A percentile compares a stretch with the other conserved stretches of the same genome.
These are phyloP conservation scores for Salvia miltiorrhiza DNA, from an alignment of 257 asterid species.

Conservation along the genomic window DNA sequence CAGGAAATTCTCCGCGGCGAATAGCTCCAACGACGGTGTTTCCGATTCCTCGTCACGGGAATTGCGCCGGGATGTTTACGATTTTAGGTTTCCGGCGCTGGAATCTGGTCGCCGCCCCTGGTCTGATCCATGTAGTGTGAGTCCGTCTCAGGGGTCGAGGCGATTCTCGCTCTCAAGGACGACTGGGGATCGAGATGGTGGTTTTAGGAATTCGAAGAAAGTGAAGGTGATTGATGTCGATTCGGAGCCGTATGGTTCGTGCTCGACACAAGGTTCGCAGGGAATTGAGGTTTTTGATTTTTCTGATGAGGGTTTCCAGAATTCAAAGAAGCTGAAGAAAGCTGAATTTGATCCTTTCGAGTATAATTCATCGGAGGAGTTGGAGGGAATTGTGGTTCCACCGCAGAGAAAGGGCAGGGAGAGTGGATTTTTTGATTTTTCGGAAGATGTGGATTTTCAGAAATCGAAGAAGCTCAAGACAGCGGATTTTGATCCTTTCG, in stretches of 20 bases:
- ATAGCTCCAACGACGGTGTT: conserved; percentile 42
- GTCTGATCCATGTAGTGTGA: conserved; percentile 34
- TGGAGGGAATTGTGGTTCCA: conserved; percentile 28
- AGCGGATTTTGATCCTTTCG: conserved; percentile 33
- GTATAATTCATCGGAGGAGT: conserved; percentile 45
- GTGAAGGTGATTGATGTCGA: conserved; percentile 26
- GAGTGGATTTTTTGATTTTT: conserved; percentile 37
- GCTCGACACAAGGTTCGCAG: conserved; percentile 37
- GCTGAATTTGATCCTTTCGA: conserved; percentile 25
- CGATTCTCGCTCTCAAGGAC: conserved; percentile 25
- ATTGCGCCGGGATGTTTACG: no score
- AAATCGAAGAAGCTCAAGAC: conserved; percentile 34
- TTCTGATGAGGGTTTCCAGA: conserved; percentile 23
- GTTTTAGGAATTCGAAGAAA: conserved; percentile 27
- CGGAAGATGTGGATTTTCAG: conserved; percentile 41
- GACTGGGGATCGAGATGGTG: conserved; percentile 19
- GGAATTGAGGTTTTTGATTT: conserved; percentile 20
- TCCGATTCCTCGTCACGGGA: conserved; percentile 46
- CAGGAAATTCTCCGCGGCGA: conserved; percentile 42
- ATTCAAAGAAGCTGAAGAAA: conserved; percentile 28
- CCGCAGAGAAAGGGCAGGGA: conserved; percentile 32
- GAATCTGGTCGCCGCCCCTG: conserved; percentile 47
- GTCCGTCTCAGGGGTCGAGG: conserved; percentile 31
- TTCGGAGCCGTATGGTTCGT: conserved; percentile 39
- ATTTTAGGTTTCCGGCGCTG: conserved; percentile 49